Percentiles rank a stretch among this genome's conserved stretches.
These are phyloP conservation scores for Diaporthe sp. DNA, from an alignment of 2,329 filamentous ascomycete genomes.

Conservation along the genomic window DNA sequence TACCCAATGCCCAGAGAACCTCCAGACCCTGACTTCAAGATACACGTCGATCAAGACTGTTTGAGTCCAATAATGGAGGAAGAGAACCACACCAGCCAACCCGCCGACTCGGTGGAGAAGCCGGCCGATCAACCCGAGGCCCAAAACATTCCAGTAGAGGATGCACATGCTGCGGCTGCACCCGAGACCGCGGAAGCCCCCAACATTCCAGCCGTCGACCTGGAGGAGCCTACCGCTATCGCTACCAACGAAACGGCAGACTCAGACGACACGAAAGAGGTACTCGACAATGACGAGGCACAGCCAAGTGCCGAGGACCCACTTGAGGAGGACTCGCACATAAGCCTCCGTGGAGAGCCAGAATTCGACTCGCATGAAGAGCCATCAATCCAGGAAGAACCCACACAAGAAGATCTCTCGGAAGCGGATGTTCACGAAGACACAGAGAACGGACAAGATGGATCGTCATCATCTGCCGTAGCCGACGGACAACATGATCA, in stretches of 20 bases:
- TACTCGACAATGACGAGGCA: conserved; percentile 1
- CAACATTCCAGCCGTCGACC: background rate
- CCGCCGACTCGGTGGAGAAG: conserved; percentile 26
- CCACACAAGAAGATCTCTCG: background rate
- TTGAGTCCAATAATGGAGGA: conserved; percentile 56
- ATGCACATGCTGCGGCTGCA: conserved; percentile 22
- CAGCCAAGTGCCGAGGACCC: conserved; percentile 16
- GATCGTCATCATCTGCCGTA: background rate
- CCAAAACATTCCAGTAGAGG: conserved; percentile 16
- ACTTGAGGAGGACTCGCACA: conserved; percentile 37
- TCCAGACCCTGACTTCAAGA: conserved; percentile 60
- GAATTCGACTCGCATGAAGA: conserved; percentile 32
- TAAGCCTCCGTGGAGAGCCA: background rate
- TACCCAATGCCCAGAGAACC: conserved; percentile 38
- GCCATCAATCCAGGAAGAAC: background rate
- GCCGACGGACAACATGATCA: background rate
- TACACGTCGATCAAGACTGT: conserved; percentile 63
- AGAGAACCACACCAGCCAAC: conserved; percentile 38
- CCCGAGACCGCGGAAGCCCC: background rate
- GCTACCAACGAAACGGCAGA: background rate
- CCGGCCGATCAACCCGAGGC: conserved; percentile 6
- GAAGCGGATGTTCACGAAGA: background rate
- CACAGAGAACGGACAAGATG: background rate
- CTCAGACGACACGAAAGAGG: background rate
- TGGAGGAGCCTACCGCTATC: background rate